Conservation (phyloP, 2,329 filamentous ascomycete species). For the Trichophyton rubrum region DNA sequence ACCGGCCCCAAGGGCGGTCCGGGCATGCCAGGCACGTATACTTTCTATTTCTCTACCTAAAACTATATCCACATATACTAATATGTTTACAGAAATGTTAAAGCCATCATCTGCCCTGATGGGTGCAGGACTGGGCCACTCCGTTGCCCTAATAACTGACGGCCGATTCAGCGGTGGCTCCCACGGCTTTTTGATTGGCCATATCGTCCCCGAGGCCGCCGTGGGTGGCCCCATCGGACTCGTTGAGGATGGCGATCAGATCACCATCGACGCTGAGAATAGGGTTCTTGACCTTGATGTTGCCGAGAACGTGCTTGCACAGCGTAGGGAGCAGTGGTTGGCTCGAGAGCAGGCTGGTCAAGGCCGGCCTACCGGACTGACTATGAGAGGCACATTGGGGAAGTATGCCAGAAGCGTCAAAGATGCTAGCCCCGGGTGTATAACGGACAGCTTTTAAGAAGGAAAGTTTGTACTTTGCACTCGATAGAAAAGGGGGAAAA, state of each 20-base stretch:
- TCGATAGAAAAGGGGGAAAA: background rate
- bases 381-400: conserved; percentile 52
- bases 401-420: conserved; percentile 51
- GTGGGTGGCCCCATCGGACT: conserved; percentile 79
- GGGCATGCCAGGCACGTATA: conserved; percentile 45
- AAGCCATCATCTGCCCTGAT: conserved; percentile 62
- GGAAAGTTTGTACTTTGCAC: background rate
- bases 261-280: conserved; percentile 72
- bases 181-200: conserved; percentile 30
- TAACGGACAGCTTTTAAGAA: conserved; percentile 28
- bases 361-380: conserved; percentile 41
- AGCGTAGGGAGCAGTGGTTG: conserved; percentile 49
- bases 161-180: conserved; percentile 67
- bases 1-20: conserved; percentile 62
- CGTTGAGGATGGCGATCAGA: conserved; percentile 64
- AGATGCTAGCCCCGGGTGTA: conserved; percentile 38
- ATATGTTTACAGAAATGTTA: conserved; percentile 50
- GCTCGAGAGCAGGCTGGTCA: conserved; percentile 28
- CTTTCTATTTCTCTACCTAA: background rate
- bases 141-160: conserved; percentile 61
- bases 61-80: background rate
- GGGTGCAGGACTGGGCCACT: conserved; percentile 57
- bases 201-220: conserved; percentile 76
- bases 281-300: conserved; percentile 14
- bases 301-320: conserved; percentile 47